Conservation (phyloP, 2,329 filamentous ascomycete genomes). For the Sarocladium oryzae region DNA sequence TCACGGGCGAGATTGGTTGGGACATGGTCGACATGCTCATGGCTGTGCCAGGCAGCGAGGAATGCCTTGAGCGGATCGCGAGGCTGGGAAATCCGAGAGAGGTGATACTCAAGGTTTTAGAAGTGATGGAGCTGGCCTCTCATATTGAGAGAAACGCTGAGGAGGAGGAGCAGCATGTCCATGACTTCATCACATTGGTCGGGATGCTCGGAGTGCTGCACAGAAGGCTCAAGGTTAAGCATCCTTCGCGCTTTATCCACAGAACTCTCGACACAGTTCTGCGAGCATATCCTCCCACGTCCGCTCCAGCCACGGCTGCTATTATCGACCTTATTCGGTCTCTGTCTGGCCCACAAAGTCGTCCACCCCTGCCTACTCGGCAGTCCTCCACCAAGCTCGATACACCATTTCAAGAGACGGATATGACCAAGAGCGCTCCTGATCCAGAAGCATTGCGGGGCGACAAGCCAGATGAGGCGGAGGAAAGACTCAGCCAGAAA, state of each 20-base stretch:
- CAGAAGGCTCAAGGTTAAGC: conserved; percentile 67
- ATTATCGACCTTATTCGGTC: conserved; percentile 66
- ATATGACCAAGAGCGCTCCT: conserved; percentile 48
- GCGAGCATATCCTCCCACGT: conserved; percentile 55
- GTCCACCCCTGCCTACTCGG: conserved; percentile 55
- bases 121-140: conserved; percentile 54
- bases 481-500: conserved; percentile 54
- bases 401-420: conserved; percentile 49
- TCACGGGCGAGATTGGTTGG: conserved; percentile 77
- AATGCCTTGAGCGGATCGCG: conserved; percentile 68
- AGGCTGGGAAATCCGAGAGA: conserved; percentile 74
- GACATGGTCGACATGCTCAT: conserved; percentile 73
- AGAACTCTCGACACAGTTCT: conserved; percentile 69
- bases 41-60: conserved; percentile 58
- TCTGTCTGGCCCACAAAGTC: conserved; percentile 57
- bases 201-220: conserved; percentile 69
- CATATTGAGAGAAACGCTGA: conserved; percentile 20
- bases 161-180: conserved; percentile 13
- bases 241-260: conserved; percentile 71
- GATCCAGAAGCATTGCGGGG: conserved; percentile 49
- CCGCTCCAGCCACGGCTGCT: conserved; percentile 61
- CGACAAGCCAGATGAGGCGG: conserved; percentile 38
- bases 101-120: conserved; percentile 73
- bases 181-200: conserved; percentile 57
- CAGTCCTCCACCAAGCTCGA: conserved; percentile 52